Evolutionary conservation across 495 filamentous ascomycete species (phyloP), one percentile per base, ranked within the genome.

Genomic region (Emericellopsis terricola): DNA sequence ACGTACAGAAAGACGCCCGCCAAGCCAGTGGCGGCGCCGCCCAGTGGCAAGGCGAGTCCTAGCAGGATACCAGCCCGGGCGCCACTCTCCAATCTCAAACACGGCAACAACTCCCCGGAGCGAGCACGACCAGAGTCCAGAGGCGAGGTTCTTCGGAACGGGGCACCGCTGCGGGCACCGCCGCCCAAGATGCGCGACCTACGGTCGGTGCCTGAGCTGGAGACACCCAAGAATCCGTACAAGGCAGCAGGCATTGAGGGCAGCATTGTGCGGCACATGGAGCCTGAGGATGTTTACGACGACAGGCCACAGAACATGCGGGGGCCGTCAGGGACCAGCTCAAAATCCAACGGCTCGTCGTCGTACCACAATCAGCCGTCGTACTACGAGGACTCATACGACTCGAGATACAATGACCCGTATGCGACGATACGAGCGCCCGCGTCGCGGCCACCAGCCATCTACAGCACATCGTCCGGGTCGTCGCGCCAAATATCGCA

Each of bases 181-280:
- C 85, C 85, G 20, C 84, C 85, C 20, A 80, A 83, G 49, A 92
- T 94, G 85, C 71, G 84, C 41, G 82, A 86, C 38, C 73, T 89
- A 9, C 33, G 49, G 24, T 75, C 76, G 17, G 59, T 78, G 13
- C 76, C 76, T 1, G 74, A 71, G 14, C 51, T 70, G 32, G 71
- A 73, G 34, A 74, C 77, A n/a, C 72, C 71, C 1, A 55, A 55
- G 19, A 64, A 65, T 24, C 65, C 66, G 14, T 70, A 71, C 29
- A 70, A 77, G 26, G 69, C 69, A 41, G 63, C 65, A 10, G 83
- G 78, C 41, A 70, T 81, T 19, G 51, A 65, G 32, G 76, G 76
- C 48, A 60, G 64, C 19, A 68, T 69, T 43, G 80, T 94, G 6
- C 72, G 84, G 18, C 73, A 81, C 20, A 71, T 92, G 21, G 60